phyloP scores from a whole-genome alignment of 1,284 basidiomycete species.

The Ceratobasidium sp. region DNA sequence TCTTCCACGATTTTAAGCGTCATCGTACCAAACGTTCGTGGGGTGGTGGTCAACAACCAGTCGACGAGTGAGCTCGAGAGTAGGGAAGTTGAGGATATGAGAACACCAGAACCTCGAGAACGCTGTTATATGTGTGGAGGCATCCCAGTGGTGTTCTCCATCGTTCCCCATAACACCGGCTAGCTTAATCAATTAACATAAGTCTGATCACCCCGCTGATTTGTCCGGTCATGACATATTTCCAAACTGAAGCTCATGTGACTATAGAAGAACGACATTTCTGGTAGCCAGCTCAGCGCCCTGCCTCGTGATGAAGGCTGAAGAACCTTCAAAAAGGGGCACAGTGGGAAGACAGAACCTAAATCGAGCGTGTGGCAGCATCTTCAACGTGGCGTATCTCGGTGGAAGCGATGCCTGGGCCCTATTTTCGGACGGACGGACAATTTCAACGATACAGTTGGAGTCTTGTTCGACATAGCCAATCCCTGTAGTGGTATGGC shows the following conservation, averaged over 20 bases:
- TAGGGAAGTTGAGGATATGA: background rate
- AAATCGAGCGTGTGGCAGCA: background rate
- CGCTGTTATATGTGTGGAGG: conserved; percentile 8
- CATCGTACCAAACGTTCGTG: background rate
- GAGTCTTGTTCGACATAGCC: background rate
- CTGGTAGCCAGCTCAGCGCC: background rate
- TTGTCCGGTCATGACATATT: background rate
- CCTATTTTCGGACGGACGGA: background rate
- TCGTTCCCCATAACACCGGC: conserved; percentile 37
- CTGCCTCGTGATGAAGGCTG: background rate
- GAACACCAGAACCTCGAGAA: background rate
- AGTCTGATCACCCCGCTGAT: conserved; percentile 12
- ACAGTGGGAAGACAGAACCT: background rate
- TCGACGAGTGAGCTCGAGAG: background rate
- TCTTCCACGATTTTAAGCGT: conserved; percentile 29
- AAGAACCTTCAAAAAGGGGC: background rate
- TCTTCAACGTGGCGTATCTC: background rate
- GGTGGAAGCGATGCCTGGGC: background rate
- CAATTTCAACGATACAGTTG: background rate
- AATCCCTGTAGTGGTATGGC: background rate
- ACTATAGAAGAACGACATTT: background rate
- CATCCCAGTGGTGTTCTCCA: background rate
- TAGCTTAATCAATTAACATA: conserved; percentile 3
- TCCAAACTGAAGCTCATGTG: conserved; percentile 21
- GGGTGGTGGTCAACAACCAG: background rate